Base-by-base conservation (phyloP, 495 filamentous ascomycete species). In the Lasiosphaeris hirsuta region DNA sequence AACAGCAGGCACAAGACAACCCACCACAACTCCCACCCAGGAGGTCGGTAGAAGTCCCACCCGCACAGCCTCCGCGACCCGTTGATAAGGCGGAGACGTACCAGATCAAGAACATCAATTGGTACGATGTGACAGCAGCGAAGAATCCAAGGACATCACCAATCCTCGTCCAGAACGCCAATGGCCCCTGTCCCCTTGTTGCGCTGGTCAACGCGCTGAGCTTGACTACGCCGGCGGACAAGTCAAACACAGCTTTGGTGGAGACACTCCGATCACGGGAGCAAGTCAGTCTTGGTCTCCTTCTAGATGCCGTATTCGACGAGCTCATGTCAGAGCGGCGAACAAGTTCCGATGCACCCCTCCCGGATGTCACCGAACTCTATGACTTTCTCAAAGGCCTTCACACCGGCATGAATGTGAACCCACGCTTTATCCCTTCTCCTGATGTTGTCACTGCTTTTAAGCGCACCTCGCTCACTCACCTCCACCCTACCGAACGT, bases 331-430 rank as follows among this genome's bases (percentile, higher is more conserved):
- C 89, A 18, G 74, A 69, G 67, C 75, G 64, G 51, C 78, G 70
- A 54, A 78, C 66, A 23, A 63, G 72, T 34, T 51, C 75, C 34
- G 69, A 77, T 19, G 69, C 66, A 7, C 59, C 62, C 13, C 77
- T 97, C 41, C 92, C 93, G 1, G 94, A 98, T 64, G 86, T 98
- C 51, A 78, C 85, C 40, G 92, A 95, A 42, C 78, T 98, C 0
- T 93, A 95, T 66, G 74, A 79, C 14, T 97, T 98, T 67, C 79
- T 98, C 8, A 81, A 92, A 30, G 90, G 89, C 43, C 77, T 98
- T 3, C 91, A 97, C 67, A 97, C 92, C 0, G 94, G 94, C 38
- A 96, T 98, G 92, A 97, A 97, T 65, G 94, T 97, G 44, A 97
- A 98, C 64, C 94, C 94, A 38, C 86, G 88, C 14, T 90, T 96